These are phyloP conservation scores for Paracoccidioides brasiliensis DNA, from an alignment of 2,329 filamentous ascomycete species.

Conservation along the genomic window DNA sequence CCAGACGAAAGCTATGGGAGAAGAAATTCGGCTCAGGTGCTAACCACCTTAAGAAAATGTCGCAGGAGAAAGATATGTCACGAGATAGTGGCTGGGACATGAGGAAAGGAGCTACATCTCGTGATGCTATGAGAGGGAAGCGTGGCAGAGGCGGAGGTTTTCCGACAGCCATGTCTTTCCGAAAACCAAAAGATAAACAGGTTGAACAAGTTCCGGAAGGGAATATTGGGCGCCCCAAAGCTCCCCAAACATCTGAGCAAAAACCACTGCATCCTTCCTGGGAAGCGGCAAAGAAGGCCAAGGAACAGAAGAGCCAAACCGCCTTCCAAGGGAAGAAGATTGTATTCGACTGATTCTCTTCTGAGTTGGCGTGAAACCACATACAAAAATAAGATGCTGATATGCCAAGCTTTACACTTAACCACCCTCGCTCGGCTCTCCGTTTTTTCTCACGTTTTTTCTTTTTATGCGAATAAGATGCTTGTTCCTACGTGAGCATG, in stretches of 20 bases:
- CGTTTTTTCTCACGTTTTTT: too few species aligned
- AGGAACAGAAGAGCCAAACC: slow-evolving; percentile 36
- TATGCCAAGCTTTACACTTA: too few species aligned
- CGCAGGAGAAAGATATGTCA: slow-evolving; percentile 19
- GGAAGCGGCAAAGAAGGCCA: slow-evolving; percentile 49
- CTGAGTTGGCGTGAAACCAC: not conserved
- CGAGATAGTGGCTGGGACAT: slow-evolving; percentile 46
- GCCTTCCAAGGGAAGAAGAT: slow-evolving; percentile 50
- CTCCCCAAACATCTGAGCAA: slow-evolving; percentile 26
- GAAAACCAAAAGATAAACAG: not conserved
- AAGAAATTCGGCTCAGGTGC: slow-evolving; percentile 47
- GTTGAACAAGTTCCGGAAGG: not conserved
- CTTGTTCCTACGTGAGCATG: not conserved
- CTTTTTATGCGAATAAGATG: not conserved
- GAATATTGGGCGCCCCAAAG: slow-evolving; percentile 1
- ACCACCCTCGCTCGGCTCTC: too few species aligned
- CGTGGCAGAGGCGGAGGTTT: slow-evolving; percentile 14
- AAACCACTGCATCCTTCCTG: slow-evolving; percentile 51
- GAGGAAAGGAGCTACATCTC: slow-evolving; percentile 40
- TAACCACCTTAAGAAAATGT: slow-evolving; percentile 42
- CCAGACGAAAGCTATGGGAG: slow-evolving; percentile 48
- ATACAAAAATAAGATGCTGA: not conserved
- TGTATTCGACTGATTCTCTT: slow-evolving; percentile 41
- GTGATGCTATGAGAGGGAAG: slow-evolving; percentile 15
- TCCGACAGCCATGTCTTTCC: slow-evolving; percentile 4